These are phyloP conservation scores for Acacia melanoxylon DNA, from an alignment of 306 rosid species.

Conservation along the genomic window DNA sequence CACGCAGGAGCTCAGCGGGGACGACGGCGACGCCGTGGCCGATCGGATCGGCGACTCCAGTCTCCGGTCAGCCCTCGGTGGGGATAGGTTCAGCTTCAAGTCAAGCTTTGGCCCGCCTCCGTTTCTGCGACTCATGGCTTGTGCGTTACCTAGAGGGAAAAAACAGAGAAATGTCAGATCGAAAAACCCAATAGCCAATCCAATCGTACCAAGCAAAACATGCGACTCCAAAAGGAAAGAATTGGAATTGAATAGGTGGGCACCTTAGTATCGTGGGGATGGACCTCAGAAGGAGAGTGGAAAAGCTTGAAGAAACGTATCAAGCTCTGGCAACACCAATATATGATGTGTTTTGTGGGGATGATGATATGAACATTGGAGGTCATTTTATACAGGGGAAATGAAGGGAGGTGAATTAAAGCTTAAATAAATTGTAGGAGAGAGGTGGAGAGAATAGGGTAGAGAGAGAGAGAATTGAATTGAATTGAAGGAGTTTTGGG, in stretches of 20 bases:
- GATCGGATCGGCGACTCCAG: constrained; percentile 62
- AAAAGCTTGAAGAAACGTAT: constrained; percentile 3
- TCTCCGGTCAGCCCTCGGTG: constrained; percentile 58
- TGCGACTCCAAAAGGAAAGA: not conserved
- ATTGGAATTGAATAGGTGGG: not conserved
- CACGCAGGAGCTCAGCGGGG: constrained; percentile 82
- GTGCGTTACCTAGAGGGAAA: constrained; percentile 10
- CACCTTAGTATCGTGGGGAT: not conserved
- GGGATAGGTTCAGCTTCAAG: constrained; percentile 84
- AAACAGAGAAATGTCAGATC: not conserved
- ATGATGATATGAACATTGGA: constrained; percentile 37
- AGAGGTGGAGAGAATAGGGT: constrained; percentile 47
- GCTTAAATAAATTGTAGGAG: constrained; percentile 65
- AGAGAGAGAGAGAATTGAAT: constrained; percentile 43
- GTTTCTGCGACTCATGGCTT: constrained; percentile 67
- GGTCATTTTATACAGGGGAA: constrained; percentile 56
- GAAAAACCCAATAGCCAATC: not conserved
- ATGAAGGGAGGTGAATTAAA: constrained; percentile 55
- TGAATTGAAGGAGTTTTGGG: constrained; percentile 52
- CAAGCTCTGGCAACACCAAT: constrained; percentile 29
- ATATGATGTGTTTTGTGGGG: constrained; percentile 36
- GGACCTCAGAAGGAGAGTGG: constrained; percentile 28
- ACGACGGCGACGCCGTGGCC: constrained; percentile 60
- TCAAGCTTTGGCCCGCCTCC: constrained; percentile 76
- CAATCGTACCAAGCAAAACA: not conserved